Percentiles rank a stretch among this genome's conserved stretches.
phyloP scores from a whole-genome alignment of 2,329 filamentous ascomycete genomes.

The Calonectria multiphialidica region DNA sequence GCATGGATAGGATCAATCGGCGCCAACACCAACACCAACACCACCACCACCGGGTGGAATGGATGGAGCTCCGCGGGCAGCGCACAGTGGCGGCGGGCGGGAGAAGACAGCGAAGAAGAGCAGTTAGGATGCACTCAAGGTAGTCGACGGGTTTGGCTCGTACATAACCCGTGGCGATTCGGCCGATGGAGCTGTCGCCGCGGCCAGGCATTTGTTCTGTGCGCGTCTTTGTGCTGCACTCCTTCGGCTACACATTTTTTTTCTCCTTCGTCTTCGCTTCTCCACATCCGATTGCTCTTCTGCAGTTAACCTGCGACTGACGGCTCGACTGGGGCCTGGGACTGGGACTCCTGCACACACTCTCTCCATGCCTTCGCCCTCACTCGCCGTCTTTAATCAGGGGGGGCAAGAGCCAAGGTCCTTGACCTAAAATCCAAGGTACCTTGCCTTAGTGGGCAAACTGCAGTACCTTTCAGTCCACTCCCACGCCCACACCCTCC shows the following conservation, averaged over 20 bases:
- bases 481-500: constrained; percentile 17
- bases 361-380: background rate
- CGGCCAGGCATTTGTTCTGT: background rate
- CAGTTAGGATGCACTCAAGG: background rate
- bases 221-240: background rate
- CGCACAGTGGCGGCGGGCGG: background rate
- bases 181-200: background rate
- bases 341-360: constrained; percentile 11
- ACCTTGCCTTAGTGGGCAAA: constrained; percentile 19
- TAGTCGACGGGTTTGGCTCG: background rate
- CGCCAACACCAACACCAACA: background rate
- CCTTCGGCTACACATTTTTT: background rate
- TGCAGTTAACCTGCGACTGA: background rate
- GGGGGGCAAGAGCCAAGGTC: constrained; percentile 3
- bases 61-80: background rate
- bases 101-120: background rate
- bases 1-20: background rate
- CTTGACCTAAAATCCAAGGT: constrained; percentile 7
- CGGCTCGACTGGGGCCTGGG: background rate
- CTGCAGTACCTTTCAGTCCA: background rate
- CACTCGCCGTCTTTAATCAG: constrained; percentile 6
- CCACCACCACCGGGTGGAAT: background rate
- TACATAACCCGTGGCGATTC: background rate
- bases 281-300: constrained; percentile 7
- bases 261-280: background rate